Percentiles rank a stretch among this genome's conserved stretches.
Conservation (phyloP, 768 basidiomycete species). For the Tylopilus felleus region DNA sequence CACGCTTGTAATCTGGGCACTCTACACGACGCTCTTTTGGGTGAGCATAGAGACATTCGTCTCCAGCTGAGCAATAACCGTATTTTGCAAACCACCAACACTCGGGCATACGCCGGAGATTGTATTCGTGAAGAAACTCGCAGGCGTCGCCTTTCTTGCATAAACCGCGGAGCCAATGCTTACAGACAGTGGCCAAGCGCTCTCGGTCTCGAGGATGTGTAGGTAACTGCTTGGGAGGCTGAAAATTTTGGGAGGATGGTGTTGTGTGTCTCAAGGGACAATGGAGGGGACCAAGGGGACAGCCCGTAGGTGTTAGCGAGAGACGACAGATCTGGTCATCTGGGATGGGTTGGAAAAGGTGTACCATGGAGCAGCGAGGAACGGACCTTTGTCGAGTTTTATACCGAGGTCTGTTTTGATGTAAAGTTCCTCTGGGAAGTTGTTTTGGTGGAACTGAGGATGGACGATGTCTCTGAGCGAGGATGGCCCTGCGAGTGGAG, state of each 20-base stretch:
- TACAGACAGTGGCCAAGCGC: constrained; percentile 89
- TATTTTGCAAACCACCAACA: constrained; percentile 99
- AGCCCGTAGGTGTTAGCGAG: constrained; percentile 75
- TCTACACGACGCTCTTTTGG: constrained; percentile 89
- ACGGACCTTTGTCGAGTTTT: constrained; percentile 86
- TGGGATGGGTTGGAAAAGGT: constrained; percentile 30
- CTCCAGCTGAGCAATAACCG: constrained; percentile 95
- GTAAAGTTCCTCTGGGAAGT: constrained; percentile 75
- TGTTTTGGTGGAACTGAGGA: constrained; percentile 94
- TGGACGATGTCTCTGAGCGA: constrained; percentile 65
- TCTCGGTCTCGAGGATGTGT: constrained; percentile 82
- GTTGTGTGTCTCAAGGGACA: constrained; percentile 92
- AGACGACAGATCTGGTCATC: constrained; percentile 94
- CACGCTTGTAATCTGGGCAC: constrained; percentile 93
- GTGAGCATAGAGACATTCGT: constrained; percentile 96
- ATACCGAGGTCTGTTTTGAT: constrained; percentile 80
- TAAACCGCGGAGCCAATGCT: constrained; percentile 96
- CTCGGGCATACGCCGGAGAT: constrained; percentile 95
- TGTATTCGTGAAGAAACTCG: constrained; percentile 99
- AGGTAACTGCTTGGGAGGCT: constrained; percentile 78
- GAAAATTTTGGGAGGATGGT: constrained; percentile 86
- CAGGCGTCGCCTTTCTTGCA: constrained; percentile 98
- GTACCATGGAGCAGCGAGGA: background rate
- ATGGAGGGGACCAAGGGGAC: constrained; percentile 86
- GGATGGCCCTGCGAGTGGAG: constrained; percentile 56